Evolutionary conservation across 2,329 filamentous ascomycete species (phyloP).

Genomic region (Penicillium freii): DNA sequence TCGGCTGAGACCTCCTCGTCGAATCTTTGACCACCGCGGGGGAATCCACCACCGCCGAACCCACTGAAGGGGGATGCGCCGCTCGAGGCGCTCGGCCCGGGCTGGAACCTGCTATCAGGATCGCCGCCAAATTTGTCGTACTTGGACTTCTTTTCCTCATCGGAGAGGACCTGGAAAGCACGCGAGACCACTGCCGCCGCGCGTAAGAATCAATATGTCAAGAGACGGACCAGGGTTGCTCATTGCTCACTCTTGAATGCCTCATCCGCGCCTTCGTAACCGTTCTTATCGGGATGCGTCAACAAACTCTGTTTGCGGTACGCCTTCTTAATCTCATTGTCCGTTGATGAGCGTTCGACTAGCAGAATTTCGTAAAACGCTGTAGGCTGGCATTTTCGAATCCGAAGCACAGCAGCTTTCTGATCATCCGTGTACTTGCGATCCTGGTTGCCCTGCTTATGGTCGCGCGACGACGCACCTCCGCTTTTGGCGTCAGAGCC

Average conservation of each 20-base stretch:
- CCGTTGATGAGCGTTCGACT: conserved; percentile 65
- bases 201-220: conserved; percentile 3
- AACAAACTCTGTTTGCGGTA: conserved; percentile 91
- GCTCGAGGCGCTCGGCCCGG: conserved; percentile 42
- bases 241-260: conserved; percentile 77
- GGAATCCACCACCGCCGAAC: conserved; percentile 50
- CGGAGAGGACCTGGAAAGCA: conserved; percentile 88
- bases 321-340: conserved; percentile 92
- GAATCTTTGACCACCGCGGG: conserved; percentile 56
- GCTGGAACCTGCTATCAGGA: conserved; percentile 80
- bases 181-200: conserved; percentile 69
- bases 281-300: conserved; percentile 99
- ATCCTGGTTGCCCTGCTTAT: conserved; percentile 52
- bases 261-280: conserved; percentile 90
- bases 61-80: conserved; percentile 46
- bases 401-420: conserved; percentile 84
- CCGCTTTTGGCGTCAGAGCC: conserved; percentile 46
- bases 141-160: conserved; percentile 86
- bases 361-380: conserved; percentile 95
- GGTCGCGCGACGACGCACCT: conserved; percentile 42
- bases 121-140: conserved; percentile 89
- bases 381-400: conserved; percentile 77
- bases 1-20: conserved; percentile 94
- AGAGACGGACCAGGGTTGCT: not conserved
- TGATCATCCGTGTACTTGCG: conserved; percentile 80